phyloP scores from a whole-genome alignment of 768 basidiomycete genomes.

The Neoboletus magnificus region DNA sequence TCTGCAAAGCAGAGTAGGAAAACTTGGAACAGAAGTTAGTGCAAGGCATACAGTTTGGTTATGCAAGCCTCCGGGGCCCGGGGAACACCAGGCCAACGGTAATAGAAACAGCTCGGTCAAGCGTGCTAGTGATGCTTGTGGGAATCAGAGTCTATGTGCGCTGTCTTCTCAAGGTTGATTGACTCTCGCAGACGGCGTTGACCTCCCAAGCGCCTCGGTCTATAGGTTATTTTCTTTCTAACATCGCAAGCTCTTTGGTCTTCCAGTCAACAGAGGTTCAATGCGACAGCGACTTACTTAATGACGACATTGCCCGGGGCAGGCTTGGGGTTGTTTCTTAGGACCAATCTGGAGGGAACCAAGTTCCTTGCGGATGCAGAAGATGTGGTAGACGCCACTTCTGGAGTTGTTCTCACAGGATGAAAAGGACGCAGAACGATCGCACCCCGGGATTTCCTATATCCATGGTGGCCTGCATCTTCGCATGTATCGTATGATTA shows the following conservation, averaged over 20 bases:
- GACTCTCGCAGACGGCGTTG: constrained; percentile 31
- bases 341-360: not conserved
- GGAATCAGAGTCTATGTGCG: constrained; percentile 29
- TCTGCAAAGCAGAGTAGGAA: too few relatives aligned
- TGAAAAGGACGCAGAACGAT: not conserved
- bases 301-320: constrained; percentile 40
- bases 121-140: constrained; percentile 25
- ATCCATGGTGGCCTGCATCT: not conserved
- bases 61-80: too few relatives aligned
- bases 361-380: not conserved
- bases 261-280: constrained; percentile 44
- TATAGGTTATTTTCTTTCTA: constrained; percentile 32
- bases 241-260: not conserved
- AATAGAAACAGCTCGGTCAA: constrained; percentile 36
- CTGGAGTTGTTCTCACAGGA: not conserved
- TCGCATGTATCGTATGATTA: not conserved
- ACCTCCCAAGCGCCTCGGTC: constrained; percentile 31
- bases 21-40: too few relatives aligned
- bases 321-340: constrained; percentile 28
- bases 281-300: constrained; percentile 35
- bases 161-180: constrained; percentile 5
- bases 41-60: too few relatives aligned
- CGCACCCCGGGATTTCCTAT: not conserved
- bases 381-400: not conserved
- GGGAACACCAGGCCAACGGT: too few relatives aligned